phyloP scores from a whole-genome alignment of 108 stramenopile genomes.

The Nitzschia inconspicua region DNA sequence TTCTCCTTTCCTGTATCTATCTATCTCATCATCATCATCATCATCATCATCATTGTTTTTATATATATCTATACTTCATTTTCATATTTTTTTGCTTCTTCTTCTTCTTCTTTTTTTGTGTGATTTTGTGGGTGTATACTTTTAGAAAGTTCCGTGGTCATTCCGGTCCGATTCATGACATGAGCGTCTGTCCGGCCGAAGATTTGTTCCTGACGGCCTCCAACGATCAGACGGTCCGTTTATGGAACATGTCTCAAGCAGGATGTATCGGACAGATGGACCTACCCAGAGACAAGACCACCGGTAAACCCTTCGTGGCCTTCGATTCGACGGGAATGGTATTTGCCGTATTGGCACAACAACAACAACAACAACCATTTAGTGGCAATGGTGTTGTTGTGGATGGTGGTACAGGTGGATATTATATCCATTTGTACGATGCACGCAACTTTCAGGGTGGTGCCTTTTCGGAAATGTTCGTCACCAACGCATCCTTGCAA shows the following conservation, averaged over 20 bases:
- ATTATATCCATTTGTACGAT: constrained; percentile 79
- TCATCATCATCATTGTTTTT: constrained; percentile 1
- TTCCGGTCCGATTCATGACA: constrained; percentile 40
- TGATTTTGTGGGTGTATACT: too few relatives aligned
- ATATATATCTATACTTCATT: constrained; percentile 1
- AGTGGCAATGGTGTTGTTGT: too few relatives aligned
- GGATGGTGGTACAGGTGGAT: too few relatives aligned
- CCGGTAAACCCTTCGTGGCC: constrained; percentile 37
- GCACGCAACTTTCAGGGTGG: constrained; percentile 72
- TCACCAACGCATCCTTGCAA: constrained; percentile 42
- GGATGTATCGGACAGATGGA: constrained; percentile 67
- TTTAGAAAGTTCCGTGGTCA: constrained; percentile 84
- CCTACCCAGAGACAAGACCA: constrained; percentile 35
- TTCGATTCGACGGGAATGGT: constrained; percentile 86
- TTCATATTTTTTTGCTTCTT: too few relatives aligned
- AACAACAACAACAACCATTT: constrained; percentile 36
- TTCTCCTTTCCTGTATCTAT: too few relatives aligned
- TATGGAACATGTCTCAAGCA: constrained; percentile 70
- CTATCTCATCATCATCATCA: too few relatives aligned
- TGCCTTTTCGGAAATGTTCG: constrained; percentile 78
- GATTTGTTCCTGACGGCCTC: constrained; percentile 73
- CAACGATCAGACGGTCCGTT: constrained; percentile 64
- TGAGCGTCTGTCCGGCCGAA: constrained; percentile 72
- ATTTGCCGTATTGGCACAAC: constrained; percentile 60
- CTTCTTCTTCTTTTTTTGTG: too few relatives aligned